Base-by-base conservation (phyloP, 2,329 filamentous ascomycete genomes). In the Dothidotthia symphoricarpi region DNA sequence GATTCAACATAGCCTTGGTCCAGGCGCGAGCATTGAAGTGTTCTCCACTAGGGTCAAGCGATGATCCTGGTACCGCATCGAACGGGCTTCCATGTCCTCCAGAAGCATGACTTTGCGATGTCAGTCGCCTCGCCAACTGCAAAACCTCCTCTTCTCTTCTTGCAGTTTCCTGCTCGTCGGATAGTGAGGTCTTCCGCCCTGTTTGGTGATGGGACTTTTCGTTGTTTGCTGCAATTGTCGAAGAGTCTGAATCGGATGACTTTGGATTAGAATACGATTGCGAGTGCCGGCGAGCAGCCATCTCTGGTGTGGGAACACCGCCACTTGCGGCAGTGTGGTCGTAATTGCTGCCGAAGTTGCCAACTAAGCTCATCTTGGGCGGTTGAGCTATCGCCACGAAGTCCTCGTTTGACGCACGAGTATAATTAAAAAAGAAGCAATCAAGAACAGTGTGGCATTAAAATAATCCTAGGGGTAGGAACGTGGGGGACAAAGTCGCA, bases 1-100 rank as follows among this genome's bases (percentile, higher is more conserved):
- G 45, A 46, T 75, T 70, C 42, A 75, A 66, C 63, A 75, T 70
- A 14, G 70, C 69, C 55, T 73, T 74, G 28, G 70, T 69, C 73
- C 73, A 76, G 45, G 67, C 61, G 24, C 72, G 60, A 14, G 72
- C 69, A 29, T 67, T 69, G 66, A 76, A 76, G 51, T 75, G 66
- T 2, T 64, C 53, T 31, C 70, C 67, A 48, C 65, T 55, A 13
- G 73, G 73, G 41, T 76, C 71, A n/a, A 75, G 55, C 8, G 64
- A 53, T 1, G 71, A 73, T 39, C 64, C 69, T 19, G 67, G 50
- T 17, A 65, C 57, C 10, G 71, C 68, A 36, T 57, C 42, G 49
- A 67, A 68, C 1, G 62, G 62, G 32, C 67, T 68, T 43, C 63
- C 59, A 31, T 62, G 56, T n/a, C 61, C 54, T 3, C 68, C 57